These are phyloP conservation scores for Seiridium unicorne DNA, from an alignment of 2,329 filamentous ascomycete genomes.

Conservation along the genomic window DNA sequence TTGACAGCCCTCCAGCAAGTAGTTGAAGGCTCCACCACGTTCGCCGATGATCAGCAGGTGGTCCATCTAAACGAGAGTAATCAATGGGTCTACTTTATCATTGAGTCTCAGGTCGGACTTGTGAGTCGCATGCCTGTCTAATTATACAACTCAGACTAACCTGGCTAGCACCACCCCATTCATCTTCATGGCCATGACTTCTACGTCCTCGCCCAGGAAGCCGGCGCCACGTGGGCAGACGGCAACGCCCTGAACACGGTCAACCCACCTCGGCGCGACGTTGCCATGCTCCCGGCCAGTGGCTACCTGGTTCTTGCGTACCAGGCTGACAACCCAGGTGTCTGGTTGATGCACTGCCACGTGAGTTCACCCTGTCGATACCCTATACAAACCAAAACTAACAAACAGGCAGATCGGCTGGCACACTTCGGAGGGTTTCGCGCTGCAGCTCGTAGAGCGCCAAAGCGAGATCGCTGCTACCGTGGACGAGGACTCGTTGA, in stretches of 20 bases:
- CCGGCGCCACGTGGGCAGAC: slow-evolving; percentile 25
- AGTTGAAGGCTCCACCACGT: slow-evolving; percentile 19
- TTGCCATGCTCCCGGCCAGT: slow-evolving; percentile 40
- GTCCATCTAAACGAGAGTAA: slow-evolving; percentile 24
- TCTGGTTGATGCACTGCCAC: slow-evolving; percentile 39
- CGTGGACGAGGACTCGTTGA: slow-evolving; percentile 19
- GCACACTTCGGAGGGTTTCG: slow-evolving; percentile 50
- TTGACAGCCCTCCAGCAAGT: slow-evolving; percentile 30
- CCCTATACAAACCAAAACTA: not conserved
- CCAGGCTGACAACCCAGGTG: slow-evolving; percentile 50
- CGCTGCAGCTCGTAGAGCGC: slow-evolving; percentile 49
- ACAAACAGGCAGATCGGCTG: slow-evolving; percentile 37
- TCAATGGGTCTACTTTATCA: slow-evolving; percentile 35
- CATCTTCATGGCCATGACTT: slow-evolving; percentile 46
- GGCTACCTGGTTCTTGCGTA: slow-evolving; percentile 52
- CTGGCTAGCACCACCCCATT: slow-evolving; percentile 31
- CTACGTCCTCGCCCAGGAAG: slow-evolving; percentile 31
- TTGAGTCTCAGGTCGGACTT: slow-evolving; percentile 25
- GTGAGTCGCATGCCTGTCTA: not conserved
- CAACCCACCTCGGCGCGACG: slow-evolving; percentile 50
- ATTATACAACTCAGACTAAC: not conserved
- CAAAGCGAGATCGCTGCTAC: slow-evolving; percentile 24
- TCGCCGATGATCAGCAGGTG: slow-evolving; percentile 26
- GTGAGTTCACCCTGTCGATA: slow-evolving; percentile 11
- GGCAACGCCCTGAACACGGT: slow-evolving; percentile 29